Conservation (phyloP, 768 basidiomycete genomes). For the Imleria badia region DNA sequence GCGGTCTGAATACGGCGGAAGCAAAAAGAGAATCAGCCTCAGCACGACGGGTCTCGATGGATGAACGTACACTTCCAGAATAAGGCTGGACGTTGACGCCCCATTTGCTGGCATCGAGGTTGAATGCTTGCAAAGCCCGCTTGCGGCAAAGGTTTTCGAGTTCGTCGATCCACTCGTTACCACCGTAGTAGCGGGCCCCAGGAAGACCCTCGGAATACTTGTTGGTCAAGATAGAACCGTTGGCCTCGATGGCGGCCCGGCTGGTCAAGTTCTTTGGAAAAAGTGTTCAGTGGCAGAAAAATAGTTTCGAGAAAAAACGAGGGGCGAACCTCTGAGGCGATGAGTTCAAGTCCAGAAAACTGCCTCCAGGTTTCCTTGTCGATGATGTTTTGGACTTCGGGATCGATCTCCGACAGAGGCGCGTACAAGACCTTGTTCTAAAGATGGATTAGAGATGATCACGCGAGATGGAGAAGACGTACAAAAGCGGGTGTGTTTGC, state of each 20-base stretch:
- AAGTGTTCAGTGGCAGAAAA: neutral
- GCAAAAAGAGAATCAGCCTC: constrained; percentile 15
- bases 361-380: constrained; percentile 99
- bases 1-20: constrained; percentile 57
- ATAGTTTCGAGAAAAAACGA: neutral
- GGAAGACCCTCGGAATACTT: constrained; percentile 99
- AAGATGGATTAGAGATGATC: neutral
- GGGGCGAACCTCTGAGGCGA: constrained; percentile 87
- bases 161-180: constrained; percentile 97
- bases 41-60: neutral
- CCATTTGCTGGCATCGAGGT: constrained; percentile 91
- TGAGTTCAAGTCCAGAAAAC: constrained; percentile 96
- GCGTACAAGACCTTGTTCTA: constrained; percentile 93
- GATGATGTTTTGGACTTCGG: constrained; percentile 95
- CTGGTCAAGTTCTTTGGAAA: constrained; percentile 86
- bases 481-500: constrained; percentile 61
- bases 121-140: constrained; percentile 94
- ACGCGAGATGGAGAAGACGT: constrained; percentile 17
- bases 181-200: constrained; percentile 94
- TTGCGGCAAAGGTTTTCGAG: constrained; percentile 93
- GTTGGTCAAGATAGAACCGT: constrained; percentile 98
- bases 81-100: constrained; percentile 99
- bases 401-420: constrained; percentile 87
- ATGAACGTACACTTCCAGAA: constrained; percentile 74
- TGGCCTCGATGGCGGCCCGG: constrained; percentile 94